Evolutionary conservation across 1,139 yeast genomes (phyloP), one percentile per base, ranked within the genome.

Genomic region (Yamadazyma siamensis): DNA sequence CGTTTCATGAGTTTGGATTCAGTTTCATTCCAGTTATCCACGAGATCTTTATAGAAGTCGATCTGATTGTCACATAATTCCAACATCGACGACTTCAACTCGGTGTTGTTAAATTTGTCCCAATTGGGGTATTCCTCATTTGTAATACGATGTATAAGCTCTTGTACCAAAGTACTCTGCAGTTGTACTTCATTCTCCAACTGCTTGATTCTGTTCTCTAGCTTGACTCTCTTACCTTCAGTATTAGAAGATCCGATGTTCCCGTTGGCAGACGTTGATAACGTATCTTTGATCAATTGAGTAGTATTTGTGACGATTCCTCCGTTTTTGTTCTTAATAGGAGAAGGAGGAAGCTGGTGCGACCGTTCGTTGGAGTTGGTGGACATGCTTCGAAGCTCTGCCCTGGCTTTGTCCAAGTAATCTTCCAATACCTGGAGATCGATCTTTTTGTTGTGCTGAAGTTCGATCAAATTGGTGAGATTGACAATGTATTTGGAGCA

Each of bases 361-460:
- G 40, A 36, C 8, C 42, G 27, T 18, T 44, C 23, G 7, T 36
- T 34, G 4, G 46, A 29, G 11, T 36, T 39, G 10, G 41, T 41
- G 6, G 44, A 39, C 21, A 43, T 21, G 7, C 30, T 9, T 14
- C 25, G 26, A 40, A 80, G 76, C 43, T 91, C 97, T 19, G 60
- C 58, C 34, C 74, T 70, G 0, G 95, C 77, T 49, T 85, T 83
- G 26, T 71, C 66, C 33, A 88, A 64, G 52, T 89, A 89, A 34
- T 84, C 95, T 26, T 77, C 76, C 30, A 91, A 65, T 28, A 85
- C 95, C 50, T 91, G 96, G 47, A 83, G 77, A 54, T 91, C 98
- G 23, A 89, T 75, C 45, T 85, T 89, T 54, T 89, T 89, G 51
- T 87, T 91, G 50, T 91, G 98, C 42, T 91, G 87, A 33, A 85